Percentiles rank a stretch among this genome's conserved stretches.
phyloP scores from a whole-genome alignment of 108 stramenopile species.

The Fragilaria crotonensis region DNA sequence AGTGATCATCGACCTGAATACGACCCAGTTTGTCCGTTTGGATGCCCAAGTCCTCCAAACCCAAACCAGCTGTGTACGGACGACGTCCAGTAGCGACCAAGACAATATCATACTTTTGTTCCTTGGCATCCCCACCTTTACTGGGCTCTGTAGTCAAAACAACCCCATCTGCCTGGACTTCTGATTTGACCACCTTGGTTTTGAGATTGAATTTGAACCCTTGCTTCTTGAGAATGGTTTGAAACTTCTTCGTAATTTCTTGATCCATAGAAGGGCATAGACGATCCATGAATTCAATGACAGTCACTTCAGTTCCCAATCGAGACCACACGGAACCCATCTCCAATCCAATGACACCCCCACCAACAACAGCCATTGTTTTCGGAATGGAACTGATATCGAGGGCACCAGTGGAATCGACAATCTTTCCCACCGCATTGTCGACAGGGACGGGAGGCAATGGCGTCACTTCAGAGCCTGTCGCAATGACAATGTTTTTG shows the following conservation, averaged over 20 bases:
- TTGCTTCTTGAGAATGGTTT: conserved; percentile 95
- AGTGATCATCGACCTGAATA: conserved; percentile 95
- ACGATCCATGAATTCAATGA: conserved; percentile 97
- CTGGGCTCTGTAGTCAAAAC: conserved; percentile 87
- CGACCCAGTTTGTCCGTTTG: conserved; percentile 93
- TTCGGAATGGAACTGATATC: conserved; percentile 87
- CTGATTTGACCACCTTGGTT: conserved; percentile 91
- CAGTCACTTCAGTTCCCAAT: conserved; percentile 93
- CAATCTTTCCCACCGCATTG: conserved; percentile 93
- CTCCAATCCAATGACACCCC: conserved; percentile 98
- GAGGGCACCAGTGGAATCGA: conserved; percentile 97
- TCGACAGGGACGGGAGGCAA: conserved; percentile 97
- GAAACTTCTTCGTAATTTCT: conserved; percentile 95
- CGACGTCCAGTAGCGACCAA: conserved; percentile 98
- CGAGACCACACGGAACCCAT: conserved; percentile 99
- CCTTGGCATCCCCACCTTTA: conserved; percentile 73
- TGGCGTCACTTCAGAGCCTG: conserved; percentile 96
- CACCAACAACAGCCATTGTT: conserved; percentile 94
- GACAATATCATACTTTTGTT: conserved; percentile 85
- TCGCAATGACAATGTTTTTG: conserved; percentile 97
- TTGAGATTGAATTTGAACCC: conserved; percentile 95
- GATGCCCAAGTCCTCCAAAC: conserved; percentile 93
- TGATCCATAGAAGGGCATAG: conserved; percentile 93
- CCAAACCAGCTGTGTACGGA: conserved; percentile 96
- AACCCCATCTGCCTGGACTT: conserved; percentile 81